Evolutionary conservation across 78 protist genomes (phyloP), one percentile per base, ranked within the genome.

Genomic region (Dictyostelium firmibasis): DNA sequence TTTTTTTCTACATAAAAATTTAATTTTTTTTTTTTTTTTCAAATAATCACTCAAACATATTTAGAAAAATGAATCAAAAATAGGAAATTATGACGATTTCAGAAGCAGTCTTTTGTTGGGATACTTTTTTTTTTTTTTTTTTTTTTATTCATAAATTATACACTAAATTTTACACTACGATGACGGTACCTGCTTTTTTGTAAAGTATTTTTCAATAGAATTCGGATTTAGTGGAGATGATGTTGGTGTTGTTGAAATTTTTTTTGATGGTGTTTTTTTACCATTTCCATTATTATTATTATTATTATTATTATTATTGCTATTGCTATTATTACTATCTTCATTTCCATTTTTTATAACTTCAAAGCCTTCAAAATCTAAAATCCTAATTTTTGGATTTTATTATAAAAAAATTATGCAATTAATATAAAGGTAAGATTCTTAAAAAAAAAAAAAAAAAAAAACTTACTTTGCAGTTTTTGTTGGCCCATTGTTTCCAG

Each of bases 161-260:
- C 57, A 47, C 57, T 47, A 47, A 23, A 60, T 60, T 60, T 60
- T 60, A 60, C 70, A 60, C 70, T 60, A 60, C n/a, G 85, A 81
- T 3, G 74, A 81, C 8, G 85, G 44, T 18, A 81, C 25, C 60
- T 47, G 57, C 57, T 81, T 81, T 18, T 77, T 77, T 29, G 85
- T 81, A 31, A 81, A 53, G 57, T 81, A 81, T 43, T 81, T 57
- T 27, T 81, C 85, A 31, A 81, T 81, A 9, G 85, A 25, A 53
- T 43, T 81, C 18, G 81, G 47, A 70, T 70, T 70, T 10, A 31
- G 35, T n/a, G 78, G 43, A 7, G 81, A 23, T 13, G 47, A 0
- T 29, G 78, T 14, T 18, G 50, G 27, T 4, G 41, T 36, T 8
- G 81, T 6, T 75, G 41, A 1, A 75, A 18, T 35, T 75, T 75